Base-by-base conservation (phyloP, 176 grass and related monocot genomes). In the Bothriochloa decipiens region DNA sequence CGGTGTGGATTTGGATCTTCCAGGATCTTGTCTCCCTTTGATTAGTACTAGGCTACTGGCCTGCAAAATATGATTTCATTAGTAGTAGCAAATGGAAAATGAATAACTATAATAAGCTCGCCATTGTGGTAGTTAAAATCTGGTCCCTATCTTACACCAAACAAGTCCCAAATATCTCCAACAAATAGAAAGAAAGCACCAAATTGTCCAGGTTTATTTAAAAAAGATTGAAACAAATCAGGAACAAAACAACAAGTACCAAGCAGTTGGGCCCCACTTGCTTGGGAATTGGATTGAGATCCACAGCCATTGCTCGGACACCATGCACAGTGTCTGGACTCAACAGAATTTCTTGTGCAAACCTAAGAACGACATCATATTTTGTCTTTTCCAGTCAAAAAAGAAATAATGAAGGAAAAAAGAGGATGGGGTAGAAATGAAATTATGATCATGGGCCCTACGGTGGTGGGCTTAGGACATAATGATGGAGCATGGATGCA, bases 251-350 rank as follows among this genome's bases (percentile, higher is more conserved):
- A n/a, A n/a, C n/a, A n/a, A n/a, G n/a, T n/a, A 17, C 7, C 14
- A 74, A 18, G 23, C 43, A 50, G 43, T 8, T 11, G 22, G 71
- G 25, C 42, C 42, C 71, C 42, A 23, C 0, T 15, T 47, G 42
- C 23, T 46, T 47, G 41, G 71, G 14, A 49, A 74, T 29, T 46
- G 15, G 71, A 52, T 69, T 81, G 26, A n/a, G 77, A 67, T 68
- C 45, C 74, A 60, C 17, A 32, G 25, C 49, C 36, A 75, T n/a
- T n/a, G 74, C 47, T 52, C n/a, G 23, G 11, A n/a, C 68, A 45
- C n/a, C 70, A 27, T 29, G 1, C 26, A 64, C 66, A 75, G 60
- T 28, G 33, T 25, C 1, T 14, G 25, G 22, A 40, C 73, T 76
- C 14, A 45, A 75, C 4, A n/a, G n/a, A 11, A 49, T 50, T 60